Base-by-base conservation (phyloP, 2,329 filamentous ascomycete species). In the Capronia epimyces region DNA sequence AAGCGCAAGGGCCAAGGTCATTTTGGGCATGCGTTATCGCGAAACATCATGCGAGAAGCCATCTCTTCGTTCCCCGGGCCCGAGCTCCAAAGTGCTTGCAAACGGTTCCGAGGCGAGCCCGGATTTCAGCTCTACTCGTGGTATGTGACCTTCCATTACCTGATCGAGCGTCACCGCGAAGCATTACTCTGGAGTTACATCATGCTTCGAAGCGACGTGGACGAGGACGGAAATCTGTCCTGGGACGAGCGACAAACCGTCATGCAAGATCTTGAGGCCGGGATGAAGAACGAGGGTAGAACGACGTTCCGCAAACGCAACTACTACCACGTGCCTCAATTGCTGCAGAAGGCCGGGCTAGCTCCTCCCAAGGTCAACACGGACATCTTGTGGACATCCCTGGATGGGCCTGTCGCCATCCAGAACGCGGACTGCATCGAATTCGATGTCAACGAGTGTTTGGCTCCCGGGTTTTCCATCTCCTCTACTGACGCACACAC, bases 1-100 rank as follows among this genome's bases (percentile, higher is more conserved):
- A 52, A 57, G 36, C 55, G 55, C 21, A 57, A 57, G 24, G 55
- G 52, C 9, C 55, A 57, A 40, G 52, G 52, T 20, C 55, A 57
- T 48, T 57, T 57, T 24, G 49, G 52, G 13, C 55, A 57, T 18
- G 42, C 51, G 8, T 25, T 57, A 20, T 57, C 55, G 10, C 47
- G 55, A 4, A 52, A 36, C n/a, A 51, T 57, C 31, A 57, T 57
- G 55, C 44, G 46, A 13, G 55, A 57, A 41, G 55, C 55, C 12
- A 55, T 57, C 20, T 50, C 43, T 18, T 54, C 55, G 3, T 57
- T 57, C 25, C 55, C 55, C 2, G 48, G 52, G 1, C 52, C 55
- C 3, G 55, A 54, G 22, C 41, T 57, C 10, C 55, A 53, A 24
- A 51, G 51, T 18, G 52, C 55, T 18, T 57, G 55, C 39, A 51